A percentile compares a stretch with the other conserved stretches of the same genome.
Conservation (phyloP, 768 basidiomycete species). For the Pulveroboletus sp. region DNA sequence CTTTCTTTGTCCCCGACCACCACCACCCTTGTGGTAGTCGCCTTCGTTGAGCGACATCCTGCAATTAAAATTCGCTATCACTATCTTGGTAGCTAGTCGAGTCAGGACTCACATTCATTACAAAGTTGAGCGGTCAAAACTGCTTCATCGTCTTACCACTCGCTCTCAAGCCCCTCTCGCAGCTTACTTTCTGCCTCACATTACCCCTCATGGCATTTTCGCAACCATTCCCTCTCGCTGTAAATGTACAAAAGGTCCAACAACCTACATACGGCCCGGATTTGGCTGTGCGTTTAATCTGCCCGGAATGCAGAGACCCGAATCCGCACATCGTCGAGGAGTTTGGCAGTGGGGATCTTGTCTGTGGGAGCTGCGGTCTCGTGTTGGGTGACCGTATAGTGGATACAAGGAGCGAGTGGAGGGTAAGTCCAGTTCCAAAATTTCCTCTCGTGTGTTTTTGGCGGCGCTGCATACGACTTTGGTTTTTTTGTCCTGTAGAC, state of each 20-base stretch:
- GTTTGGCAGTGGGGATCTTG: conserved; percentile 96
- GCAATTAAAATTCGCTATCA: conserved; percentile 5
- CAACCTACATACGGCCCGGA: conserved; percentile 74
- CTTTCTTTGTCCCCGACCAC: conserved; percentile 21
- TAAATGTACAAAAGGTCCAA: conserved; percentile 44
- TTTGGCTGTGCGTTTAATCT: conserved; percentile 85
- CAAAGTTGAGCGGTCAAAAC: conserved; percentile 12
- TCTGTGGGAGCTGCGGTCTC: conserved; percentile 89
- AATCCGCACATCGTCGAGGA: conserved; percentile 96
- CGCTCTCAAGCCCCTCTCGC: conserved; percentile 21
- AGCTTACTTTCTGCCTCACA: conserved; percentile 1
- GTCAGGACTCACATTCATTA: conserved; percentile 27
- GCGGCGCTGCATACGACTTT: conserved; percentile 22
- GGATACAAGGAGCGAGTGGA: conserved; percentile 98
- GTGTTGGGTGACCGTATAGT: conserved; percentile 96
- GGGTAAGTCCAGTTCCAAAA: conserved; percentile 54
- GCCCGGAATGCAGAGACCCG: conserved; percentile 92
- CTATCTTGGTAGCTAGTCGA: conserved; percentile 17
- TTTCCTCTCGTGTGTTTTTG: conserved; percentile 13
- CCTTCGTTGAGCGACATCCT: conserved; percentile 10
- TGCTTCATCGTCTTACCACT: conserved; percentile 11
- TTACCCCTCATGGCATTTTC: conserved; percentile 54
- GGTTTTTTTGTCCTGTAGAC: conserved; percentile 53
- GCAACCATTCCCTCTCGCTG: conserved; percentile 80
- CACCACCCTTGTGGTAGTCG: conserved; percentile 19